phyloP scores from a whole-genome alignment of 2,329 filamentous ascomycete genomes.

The Aspergillus spinulosporus region DNA sequence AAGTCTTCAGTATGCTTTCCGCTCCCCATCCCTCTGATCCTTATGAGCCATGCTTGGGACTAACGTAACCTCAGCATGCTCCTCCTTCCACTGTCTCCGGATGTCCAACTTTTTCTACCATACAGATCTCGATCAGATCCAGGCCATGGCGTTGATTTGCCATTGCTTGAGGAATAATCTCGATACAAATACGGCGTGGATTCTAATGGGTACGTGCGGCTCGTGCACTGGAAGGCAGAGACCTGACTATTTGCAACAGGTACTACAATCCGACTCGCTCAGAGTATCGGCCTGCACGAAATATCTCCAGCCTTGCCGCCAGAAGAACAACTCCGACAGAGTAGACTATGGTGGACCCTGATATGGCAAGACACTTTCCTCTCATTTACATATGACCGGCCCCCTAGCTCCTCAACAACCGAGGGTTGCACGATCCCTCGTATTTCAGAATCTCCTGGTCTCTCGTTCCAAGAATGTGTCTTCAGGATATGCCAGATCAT shows the following conservation, averaged over 20 bases:
- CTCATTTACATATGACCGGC: constrained; percentile 28
- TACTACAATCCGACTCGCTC: constrained; percentile 24
- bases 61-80: constrained; percentile 22
- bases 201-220: constrained; percentile 22
- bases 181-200: constrained; percentile 29
- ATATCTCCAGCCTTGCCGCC: constrained; percentile 10
- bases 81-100: constrained; percentile 28
- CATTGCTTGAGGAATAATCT: constrained; percentile 27
- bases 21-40: no score
- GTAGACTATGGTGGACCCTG: constrained; percentile 20
- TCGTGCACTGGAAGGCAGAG: no score
- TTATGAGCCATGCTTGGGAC: neutral
- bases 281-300: constrained; percentile 29
- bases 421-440: constrained; percentile 16
- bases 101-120: constrained; percentile 28
- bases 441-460: constrained; percentile 5
- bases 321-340: constrained; percentile 13
- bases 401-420: constrained; percentile 19
- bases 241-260: constrained; percentile 8
- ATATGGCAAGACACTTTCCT: constrained; percentile 28
- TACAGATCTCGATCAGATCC: constrained; percentile 26
- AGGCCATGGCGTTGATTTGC: constrained; percentile 26
- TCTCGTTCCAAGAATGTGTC: constrained; percentile 20
- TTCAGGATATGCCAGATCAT: constrained; percentile 17
- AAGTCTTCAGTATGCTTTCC: constrained; percentile 23